Base-by-base conservation (phyloP, 495 filamentous ascomycete genomes). In the Tuber magnatum region DNA sequence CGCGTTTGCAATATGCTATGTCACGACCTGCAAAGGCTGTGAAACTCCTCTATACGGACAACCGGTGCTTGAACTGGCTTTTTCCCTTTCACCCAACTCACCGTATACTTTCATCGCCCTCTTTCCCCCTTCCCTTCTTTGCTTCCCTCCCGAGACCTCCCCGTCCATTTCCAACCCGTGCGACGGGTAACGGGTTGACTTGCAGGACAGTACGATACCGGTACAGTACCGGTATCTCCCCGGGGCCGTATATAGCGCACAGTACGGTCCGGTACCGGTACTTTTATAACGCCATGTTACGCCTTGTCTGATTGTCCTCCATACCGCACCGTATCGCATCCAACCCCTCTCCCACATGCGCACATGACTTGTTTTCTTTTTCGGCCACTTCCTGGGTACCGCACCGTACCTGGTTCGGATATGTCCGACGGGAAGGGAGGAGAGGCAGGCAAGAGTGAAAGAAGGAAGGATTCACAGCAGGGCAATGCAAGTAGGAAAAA, bases 311-410 rank as follows among this genome's bases (percentile, higher is more conserved):
- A 48, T 48, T 6, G 22, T 9, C 6, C 51, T 65, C 56, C 28
- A 65, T 65, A 65, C 56, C 56, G 56, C 56, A 65, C 56, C 56
- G 35, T 65, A 65, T 65, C 56, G 35, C 56, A 65, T 65, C 56
- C 14, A 65, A 32, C 56, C 14, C 32, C 18, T n/a, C 56, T 65
- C 56, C 28, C 14, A 18, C 28, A 20, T 3, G 14, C 56, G 14
- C 28, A 65, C 14, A 65, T 65, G 28, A 18, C 3, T 35, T 65
- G 10, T 65, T 35, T 32, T 35, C 32, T 65, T 65, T 35, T 65
- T 6, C 28, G 12, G 12, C 14, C 5, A 4, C 12, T 65, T 65
- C 32, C 32, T 65, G n/a, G 56, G 48, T 28, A 46, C 22, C 0
- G n/a, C n/a, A n/a, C n/a, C 20, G 48, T n/a, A 32, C 28, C 56